phyloP scores from a whole-genome alignment of 2,329 filamentous ascomycete genomes.

The Pyricularia grisea region DNA sequence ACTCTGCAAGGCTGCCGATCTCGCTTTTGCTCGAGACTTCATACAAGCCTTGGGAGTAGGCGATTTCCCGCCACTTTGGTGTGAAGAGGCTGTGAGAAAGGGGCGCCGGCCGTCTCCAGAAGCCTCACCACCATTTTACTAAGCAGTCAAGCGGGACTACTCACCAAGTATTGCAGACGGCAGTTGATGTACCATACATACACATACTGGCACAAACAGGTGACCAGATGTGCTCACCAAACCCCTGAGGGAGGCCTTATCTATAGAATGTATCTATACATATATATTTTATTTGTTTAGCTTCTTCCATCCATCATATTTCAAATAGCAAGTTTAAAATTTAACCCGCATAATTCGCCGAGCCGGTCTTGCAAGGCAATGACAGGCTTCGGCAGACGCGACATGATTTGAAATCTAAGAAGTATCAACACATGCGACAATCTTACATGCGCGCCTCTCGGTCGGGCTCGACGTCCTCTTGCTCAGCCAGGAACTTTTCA shows the following conservation, averaged over 20 bases:
- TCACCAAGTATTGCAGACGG: neutral
- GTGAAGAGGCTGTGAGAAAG: neutral
- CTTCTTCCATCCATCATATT: neutral
- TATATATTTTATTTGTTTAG: neutral
- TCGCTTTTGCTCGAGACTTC: neutral
- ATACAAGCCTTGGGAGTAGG: neutral
- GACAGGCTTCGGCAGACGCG: neutral
- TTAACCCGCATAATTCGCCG: neutral
- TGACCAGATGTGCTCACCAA: neutral
- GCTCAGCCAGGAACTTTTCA: slow-evolving; percentile 82
- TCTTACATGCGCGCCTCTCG: neutral
- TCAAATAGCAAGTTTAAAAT: neutral
- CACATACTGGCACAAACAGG: neutral
- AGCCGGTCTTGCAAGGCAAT: neutral
- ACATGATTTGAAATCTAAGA: neutral
- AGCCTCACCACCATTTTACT: neutral
- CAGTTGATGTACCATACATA: neutral
- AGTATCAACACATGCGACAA: neutral
- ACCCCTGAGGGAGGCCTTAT: neutral
- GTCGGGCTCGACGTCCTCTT: slow-evolving; percentile 40
- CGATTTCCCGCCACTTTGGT: neutral
- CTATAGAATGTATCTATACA: neutral
- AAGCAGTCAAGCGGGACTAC: neutral
- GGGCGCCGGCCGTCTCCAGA: neutral
- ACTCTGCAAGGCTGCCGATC: neutral